Evolutionary conservation across 768 basidiomycete genomes (phyloP).

Genomic region (Suillus subluteus): DNA sequence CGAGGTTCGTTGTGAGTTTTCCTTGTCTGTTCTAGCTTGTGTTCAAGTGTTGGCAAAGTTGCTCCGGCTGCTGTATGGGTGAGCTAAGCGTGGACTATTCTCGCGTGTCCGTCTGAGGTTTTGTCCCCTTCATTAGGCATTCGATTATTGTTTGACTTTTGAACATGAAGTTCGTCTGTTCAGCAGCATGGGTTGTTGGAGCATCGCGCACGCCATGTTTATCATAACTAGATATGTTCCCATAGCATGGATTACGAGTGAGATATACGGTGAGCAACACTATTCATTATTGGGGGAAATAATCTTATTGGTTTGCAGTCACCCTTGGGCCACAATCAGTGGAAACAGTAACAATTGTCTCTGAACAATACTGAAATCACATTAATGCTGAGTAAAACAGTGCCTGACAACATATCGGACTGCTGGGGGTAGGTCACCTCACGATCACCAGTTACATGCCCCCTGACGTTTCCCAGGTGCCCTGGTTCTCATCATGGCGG

Average conservation of each 20-base stretch:
- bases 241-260: constrained; percentile 8
- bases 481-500: constrained; percentile 13
- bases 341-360: neutral
- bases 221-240: constrained; percentile 18
- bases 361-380: neutral
- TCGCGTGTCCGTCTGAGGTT: neutral
- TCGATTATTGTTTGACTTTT: constrained; percentile 17
- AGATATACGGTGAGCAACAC: constrained; percentile 14
- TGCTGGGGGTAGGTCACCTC: constrained; percentile 13
- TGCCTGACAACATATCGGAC: constrained; percentile 18
- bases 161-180: constrained; percentile 17
- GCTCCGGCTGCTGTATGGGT: constrained; percentile 17
- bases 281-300: too few species aligned
- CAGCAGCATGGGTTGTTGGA: constrained; percentile 5
- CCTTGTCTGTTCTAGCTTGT: neutral
- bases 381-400: neutral
- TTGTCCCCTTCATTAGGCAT: constrained; percentile 1
- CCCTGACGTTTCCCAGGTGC: constrained; percentile 9
- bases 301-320: neutral
- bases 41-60: constrained; percentile 1
- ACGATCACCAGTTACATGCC: neutral
- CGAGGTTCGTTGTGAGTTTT: constrained; percentile 4
- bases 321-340: constrained; percentile 3
- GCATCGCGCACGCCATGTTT: constrained; percentile 12
- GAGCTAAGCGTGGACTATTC: neutral